These are phyloP conservation scores for Globisporangium alternatum DNA, from an alignment of 352 stramenopile species.

Conservation along the genomic window DNA sequence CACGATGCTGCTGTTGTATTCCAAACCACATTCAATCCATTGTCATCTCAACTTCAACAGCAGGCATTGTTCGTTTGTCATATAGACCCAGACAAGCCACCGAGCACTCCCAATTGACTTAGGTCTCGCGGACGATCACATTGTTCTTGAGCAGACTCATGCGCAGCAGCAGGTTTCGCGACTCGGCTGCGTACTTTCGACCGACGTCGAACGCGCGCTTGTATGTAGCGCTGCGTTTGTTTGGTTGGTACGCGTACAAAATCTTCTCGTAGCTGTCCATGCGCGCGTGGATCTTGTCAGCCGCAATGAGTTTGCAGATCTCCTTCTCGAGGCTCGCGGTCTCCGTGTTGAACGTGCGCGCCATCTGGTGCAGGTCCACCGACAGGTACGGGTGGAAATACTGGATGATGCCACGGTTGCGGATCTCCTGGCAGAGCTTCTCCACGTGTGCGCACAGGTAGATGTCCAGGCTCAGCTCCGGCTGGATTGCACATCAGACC, in stretches of 20 bases:
- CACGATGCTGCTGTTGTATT: neutral
- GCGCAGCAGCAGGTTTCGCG: slow-evolving; percentile 74
- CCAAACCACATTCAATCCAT: slow-evolving; percentile 5
- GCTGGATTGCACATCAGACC: slow-evolving; percentile 20
- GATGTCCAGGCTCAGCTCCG: slow-evolving; percentile 75
- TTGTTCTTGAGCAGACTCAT: slow-evolving; percentile 88
- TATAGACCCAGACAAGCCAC: neutral
- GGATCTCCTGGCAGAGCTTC: slow-evolving; percentile 77
- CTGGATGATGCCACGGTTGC: slow-evolving; percentile 82
- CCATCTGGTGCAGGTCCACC: slow-evolving; percentile 85
- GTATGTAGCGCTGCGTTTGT: slow-evolving; percentile 76
- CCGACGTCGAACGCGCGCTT: slow-evolving; percentile 79
- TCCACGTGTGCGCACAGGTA: slow-evolving; percentile 77
- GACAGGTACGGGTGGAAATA: slow-evolving; percentile 89
- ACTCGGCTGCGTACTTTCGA: slow-evolving; percentile 78
- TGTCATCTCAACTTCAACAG: neutral
- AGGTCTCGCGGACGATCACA: slow-evolving; percentile 74
- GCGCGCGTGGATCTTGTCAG: slow-evolving; percentile 68
- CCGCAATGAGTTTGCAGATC: slow-evolving; percentile 72
- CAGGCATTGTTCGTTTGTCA: neutral
- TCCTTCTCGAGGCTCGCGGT: slow-evolving; percentile 68
- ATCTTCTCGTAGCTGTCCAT: slow-evolving; percentile 91
- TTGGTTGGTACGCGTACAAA: slow-evolving; percentile 75
- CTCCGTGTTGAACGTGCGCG: slow-evolving; percentile 74
- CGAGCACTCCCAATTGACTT: slow-evolving; percentile 8